phyloP scores from a whole-genome alignment of 2,329 filamentous ascomycete genomes.

The Calonectria naviculata region DNA sequence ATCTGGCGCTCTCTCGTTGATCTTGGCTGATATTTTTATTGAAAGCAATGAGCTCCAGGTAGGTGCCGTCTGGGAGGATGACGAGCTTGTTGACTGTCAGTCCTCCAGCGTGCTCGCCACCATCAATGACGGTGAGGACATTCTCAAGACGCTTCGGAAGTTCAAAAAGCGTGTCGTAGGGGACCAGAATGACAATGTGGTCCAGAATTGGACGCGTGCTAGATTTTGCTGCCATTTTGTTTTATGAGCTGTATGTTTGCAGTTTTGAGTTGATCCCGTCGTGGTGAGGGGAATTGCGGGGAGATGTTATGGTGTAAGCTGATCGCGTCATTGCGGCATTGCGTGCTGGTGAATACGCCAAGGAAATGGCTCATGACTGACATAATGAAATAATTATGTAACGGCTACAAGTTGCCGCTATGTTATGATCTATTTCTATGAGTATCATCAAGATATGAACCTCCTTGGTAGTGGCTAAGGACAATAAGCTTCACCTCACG shows the following conservation, averaged over 20 bases:
- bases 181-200: constrained; percentile 73
- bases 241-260: neutral
- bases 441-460: neutral
- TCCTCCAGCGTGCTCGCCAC: constrained; percentile 71
- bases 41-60: constrained; percentile 76
- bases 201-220: constrained; percentile 57
- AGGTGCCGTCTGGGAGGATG: constrained; percentile 71
- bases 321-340: constrained; percentile 17
- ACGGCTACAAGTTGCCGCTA: neutral
- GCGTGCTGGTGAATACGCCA: constrained; percentile 9
- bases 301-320: neutral
- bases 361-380: neutral
- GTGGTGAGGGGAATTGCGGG: constrained; percentile 11
- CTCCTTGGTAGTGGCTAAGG: neutral
- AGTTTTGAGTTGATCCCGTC: neutral
- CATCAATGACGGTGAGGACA: constrained; percentile 68
- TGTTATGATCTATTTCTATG: neutral
- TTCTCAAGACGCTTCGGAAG: constrained; percentile 63
- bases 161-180: constrained; percentile 57
- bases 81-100: constrained; percentile 72
- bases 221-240: constrained; percentile 17
- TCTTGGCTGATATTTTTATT: constrained; percentile 55
- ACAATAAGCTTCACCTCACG: neutral
- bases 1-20: constrained; percentile 63
- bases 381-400: neutral